Evolutionary conservation across 2,329 filamentous ascomycete species (phyloP).

Genomic region (Lachnellula cervina): DNA sequence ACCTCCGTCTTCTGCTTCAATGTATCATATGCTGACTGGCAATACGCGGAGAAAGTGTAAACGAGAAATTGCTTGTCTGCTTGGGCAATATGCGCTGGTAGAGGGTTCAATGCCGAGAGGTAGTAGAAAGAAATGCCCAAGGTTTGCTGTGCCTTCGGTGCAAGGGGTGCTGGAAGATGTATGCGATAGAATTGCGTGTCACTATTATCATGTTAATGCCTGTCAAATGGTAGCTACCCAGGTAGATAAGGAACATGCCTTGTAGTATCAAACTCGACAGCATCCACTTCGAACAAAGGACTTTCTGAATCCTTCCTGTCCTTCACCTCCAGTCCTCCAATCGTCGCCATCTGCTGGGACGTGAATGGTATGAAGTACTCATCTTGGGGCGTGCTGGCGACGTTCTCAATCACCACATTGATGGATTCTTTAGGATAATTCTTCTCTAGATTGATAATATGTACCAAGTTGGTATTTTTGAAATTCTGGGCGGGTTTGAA

Average conservation of each 20-base stretch:
- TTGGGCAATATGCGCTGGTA: constrained; percentile 80
- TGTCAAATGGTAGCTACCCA: background rate
- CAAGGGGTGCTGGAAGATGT: constrained; percentile 69
- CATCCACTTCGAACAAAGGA: constrained; percentile 63
- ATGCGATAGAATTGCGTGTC: constrained; percentile 80
- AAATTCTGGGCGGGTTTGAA: constrained; percentile 89
- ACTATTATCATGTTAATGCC: constrained; percentile 40
- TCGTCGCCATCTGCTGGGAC: constrained; percentile 63
- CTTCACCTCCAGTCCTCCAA: constrained; percentile 86
- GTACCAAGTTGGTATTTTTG: constrained; percentile 87
- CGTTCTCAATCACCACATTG: constrained; percentile 92
- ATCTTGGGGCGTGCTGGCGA: constrained; percentile 69
- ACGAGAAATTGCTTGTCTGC: constrained; percentile 80
- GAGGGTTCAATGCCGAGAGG: constrained; percentile 71
- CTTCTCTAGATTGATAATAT: constrained; percentile 89
- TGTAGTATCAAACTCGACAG: constrained; percentile 58
- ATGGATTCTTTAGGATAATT: constrained; percentile 83
- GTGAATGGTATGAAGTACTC: constrained; percentile 92
- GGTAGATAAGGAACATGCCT: constrained; percentile 38
- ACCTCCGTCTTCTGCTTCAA: constrained; percentile 95
- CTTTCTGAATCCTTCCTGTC: constrained; percentile 77
- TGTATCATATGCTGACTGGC: constrained; percentile 76
- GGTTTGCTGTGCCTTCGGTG: constrained; percentile 73
- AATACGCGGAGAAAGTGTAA: constrained; percentile 82
- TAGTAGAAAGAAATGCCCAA: constrained; percentile 81